A percentile compares a stretch with the other conserved stretches of the same genome.
Conservation (phyloP, 345 rosid genomes). For the Clarkia xantiana region DNA sequence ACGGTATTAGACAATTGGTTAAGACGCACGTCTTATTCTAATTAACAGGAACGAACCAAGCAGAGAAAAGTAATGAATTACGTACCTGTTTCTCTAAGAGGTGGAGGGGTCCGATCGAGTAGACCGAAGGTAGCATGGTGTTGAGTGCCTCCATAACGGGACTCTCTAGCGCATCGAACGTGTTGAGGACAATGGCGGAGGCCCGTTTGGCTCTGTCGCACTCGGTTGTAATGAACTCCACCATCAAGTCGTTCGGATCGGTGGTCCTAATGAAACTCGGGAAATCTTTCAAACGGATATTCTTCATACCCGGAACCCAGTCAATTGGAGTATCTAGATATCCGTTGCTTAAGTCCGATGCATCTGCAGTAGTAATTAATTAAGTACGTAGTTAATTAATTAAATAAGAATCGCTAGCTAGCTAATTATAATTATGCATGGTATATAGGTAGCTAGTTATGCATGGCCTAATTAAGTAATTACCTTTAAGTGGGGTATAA, state of each 20-base stretch:
- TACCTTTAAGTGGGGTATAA: slow-evolving; percentile 33
- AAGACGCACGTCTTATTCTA: too few relatives aligned
- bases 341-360: slow-evolving; percentile 30
- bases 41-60: too few relatives aligned
- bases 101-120: slow-evolving; percentile 13
- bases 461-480: too few relatives aligned
- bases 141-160: slow-evolving; percentile 14
- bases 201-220: slow-evolving; percentile 14
- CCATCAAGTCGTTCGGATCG: slow-evolving; percentile 20
- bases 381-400: neutral
- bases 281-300: slow-evolving; percentile 24
- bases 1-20: too few relatives aligned
- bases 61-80: too few relatives aligned
- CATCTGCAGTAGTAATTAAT: slow-evolving; percentile 18
- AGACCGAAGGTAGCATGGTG: slow-evolving; percentile 7
- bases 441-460: too few relatives aligned
- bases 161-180: slow-evolving; percentile 21
- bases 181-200: slow-evolving; percentile 26
- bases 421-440: too few relatives aligned
- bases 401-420: too few relatives aligned
- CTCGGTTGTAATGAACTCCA: slow-evolving; percentile 12
- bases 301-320: slow-evolving; percentile 29
- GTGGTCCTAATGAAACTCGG: slow-evolving; percentile 34
- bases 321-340: slow-evolving; percentile 26
- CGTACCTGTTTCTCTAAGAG: slow-evolving; percentile 8